These are phyloP conservation scores for Colletotrichum sp. DNA, from an alignment of 2,329 filamentous ascomycete genomes.

Conservation along the genomic window DNA sequence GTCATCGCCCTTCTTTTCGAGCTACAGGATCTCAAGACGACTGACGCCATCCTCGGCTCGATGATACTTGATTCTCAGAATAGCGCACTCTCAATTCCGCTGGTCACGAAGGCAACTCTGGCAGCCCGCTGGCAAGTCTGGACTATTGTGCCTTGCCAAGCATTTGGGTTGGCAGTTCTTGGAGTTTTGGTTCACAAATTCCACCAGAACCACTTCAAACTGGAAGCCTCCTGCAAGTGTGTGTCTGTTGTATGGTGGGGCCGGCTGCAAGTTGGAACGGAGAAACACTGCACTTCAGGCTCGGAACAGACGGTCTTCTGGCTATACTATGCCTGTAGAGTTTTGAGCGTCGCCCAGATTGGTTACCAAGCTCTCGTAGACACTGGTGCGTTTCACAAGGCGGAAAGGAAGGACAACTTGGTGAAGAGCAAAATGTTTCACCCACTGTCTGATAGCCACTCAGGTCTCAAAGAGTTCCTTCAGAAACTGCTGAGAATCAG, in stretches of 20 bases:
- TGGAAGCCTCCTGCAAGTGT: background rate
- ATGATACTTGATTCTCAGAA: slow-evolving; percentile 8
- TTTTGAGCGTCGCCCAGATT: background rate
- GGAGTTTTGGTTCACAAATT: background rate
- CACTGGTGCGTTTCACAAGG: background rate
- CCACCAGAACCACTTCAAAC: background rate
- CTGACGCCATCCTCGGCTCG: background rate
- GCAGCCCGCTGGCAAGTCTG: background rate
- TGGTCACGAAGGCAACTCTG: background rate
- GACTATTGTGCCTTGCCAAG: background rate
- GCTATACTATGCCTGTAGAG: background rate
- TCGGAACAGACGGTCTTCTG: background rate
- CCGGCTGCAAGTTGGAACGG: background rate
- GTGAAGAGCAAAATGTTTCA: fast-evolving
- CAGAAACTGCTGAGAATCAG: fast-evolving
- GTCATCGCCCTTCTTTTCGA: background rate
- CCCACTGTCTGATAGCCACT: fast-evolving
- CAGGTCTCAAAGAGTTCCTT: fast-evolving
- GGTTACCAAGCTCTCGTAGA: background rate
- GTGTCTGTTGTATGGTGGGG: background rate
- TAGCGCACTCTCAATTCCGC: background rate
- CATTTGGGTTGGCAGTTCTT: background rate
- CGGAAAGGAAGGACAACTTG: fast-evolving
- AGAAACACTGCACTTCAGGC: too few species aligned
- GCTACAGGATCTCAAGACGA: background rate